These are phyloP conservation scores for Saccharomycopsis sp. DNA, from an alignment of 805 yeast genomes.

Conservation along the genomic window DNA sequence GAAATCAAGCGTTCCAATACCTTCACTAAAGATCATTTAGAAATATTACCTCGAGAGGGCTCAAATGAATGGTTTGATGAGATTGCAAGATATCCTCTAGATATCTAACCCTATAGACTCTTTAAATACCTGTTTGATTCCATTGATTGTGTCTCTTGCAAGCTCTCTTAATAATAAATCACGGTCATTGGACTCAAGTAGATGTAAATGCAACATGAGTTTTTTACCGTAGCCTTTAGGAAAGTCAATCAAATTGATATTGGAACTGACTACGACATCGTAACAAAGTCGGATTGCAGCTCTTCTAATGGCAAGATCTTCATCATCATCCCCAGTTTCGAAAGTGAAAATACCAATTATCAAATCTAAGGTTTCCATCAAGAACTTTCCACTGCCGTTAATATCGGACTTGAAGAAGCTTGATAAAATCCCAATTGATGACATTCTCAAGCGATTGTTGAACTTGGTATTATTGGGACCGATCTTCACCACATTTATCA, in stretches of 20 bases:
- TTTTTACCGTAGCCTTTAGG: conserved; percentile 40
- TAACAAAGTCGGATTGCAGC: conserved; percentile 65
- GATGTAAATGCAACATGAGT: conserved; percentile 3
- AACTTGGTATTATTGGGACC: conserved; percentile 24
- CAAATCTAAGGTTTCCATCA: conserved; percentile 64
- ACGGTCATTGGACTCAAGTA: conserved; percentile 3
- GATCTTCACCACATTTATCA: conserved; percentile 40
- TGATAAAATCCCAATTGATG: conserved; percentile 84
- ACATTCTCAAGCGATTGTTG: conserved; percentile 69
- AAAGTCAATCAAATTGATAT: conserved; percentile 38
- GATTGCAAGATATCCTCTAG: neutral
- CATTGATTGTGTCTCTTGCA: conserved; percentile 13
- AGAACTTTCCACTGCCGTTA: conserved; percentile 38
- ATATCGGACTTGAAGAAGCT: conserved; percentile 55
- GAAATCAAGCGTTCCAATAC: conserved; percentile 26
- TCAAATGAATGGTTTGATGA: conserved; percentile 42
- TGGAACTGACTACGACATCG: conserved; percentile 46
- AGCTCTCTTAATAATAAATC: conserved; percentile 19
- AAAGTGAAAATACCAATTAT: conserved; percentile 65
- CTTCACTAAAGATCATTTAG: conserved; percentile 15
- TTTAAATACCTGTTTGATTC: conserved; percentile 2
- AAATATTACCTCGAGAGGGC: conserved; percentile 38
- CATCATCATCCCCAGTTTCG: conserved; percentile 43
- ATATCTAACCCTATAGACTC: neutral
- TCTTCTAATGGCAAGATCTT: conserved; percentile 50